A percentile compares a stretch with the other conserved stretches of the same genome.
These are phyloP conservation scores for Schrenkiella parvula DNA, from an alignment of 345 rosid genomes.

Conservation along the genomic window DNA sequence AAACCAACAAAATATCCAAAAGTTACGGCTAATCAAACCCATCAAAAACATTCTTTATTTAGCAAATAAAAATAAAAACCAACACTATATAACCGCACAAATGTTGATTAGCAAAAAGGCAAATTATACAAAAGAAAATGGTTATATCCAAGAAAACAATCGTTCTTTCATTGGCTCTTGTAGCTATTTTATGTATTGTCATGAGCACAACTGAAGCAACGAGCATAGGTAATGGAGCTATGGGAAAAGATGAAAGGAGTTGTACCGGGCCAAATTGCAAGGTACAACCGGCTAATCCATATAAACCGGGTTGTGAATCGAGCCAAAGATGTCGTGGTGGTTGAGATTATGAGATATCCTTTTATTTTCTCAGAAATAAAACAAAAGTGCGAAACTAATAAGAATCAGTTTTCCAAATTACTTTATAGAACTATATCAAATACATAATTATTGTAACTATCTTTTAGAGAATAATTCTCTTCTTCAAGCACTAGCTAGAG, in stretches of 20 bases:
- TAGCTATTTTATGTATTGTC: background rate
- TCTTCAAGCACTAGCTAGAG: background rate
- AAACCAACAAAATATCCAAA: slow-evolving; percentile 2
- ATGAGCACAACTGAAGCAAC: slow-evolving; percentile 8
- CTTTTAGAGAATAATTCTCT: background rate
- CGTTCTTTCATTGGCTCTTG: background rate
- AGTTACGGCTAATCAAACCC: background rate
- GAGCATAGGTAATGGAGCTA: background rate
- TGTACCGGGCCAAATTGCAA: background rate
- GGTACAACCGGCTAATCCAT: background rate
- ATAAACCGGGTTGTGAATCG: background rate
- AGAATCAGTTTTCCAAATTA: background rate
- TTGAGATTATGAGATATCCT: background rate
- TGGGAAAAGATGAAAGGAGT: background rate
- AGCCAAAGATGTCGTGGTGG: background rate
- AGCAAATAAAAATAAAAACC: background rate
- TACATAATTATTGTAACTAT: background rate
- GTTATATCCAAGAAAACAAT: slow-evolving; percentile 2
- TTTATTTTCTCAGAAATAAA: too few species aligned
- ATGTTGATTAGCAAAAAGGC: background rate
- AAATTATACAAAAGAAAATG: background rate
- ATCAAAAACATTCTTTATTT: slow-evolving; percentile 12
- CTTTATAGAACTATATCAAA: background rate
- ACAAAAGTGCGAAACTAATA: too few species aligned
- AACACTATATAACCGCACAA: background rate